Percentiles rank a stretch among this genome's conserved stretches.
phyloP scores from a whole-genome alignment of 345 rosid genomes.

The Hirschfeldia incana region DNA sequence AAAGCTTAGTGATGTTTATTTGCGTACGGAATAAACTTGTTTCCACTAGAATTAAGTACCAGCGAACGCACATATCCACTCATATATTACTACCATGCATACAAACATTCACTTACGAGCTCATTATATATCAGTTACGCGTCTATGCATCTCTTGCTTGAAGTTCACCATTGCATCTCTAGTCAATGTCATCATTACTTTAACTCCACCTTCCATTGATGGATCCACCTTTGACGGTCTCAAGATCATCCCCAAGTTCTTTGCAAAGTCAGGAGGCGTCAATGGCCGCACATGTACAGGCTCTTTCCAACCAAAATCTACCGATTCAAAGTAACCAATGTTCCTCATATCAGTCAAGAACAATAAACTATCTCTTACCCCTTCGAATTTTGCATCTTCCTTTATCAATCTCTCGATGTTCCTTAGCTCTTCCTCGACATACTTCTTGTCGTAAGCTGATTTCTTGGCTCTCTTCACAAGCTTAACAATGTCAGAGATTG shows the following conservation, averaged over 20 bases:
- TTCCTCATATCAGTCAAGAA: constrained; percentile 50
- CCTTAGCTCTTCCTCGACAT: constrained; percentile 23
- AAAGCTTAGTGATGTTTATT: neutral
- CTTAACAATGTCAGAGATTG: constrained; percentile 34
- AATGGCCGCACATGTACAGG: constrained; percentile 40
- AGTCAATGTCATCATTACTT: constrained; percentile 48
- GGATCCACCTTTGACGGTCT: constrained; percentile 41
- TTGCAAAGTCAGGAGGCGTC: constrained; percentile 36
- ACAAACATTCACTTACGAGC: neutral
- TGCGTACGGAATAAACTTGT: neutral
- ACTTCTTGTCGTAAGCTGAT: constrained; percentile 11
- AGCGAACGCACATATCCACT: too few species aligned
- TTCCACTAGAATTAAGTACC: neutral
- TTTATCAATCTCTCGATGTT: constrained; percentile 36
- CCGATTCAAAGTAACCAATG: constrained; percentile 35
- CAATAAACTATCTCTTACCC: constrained; percentile 35
- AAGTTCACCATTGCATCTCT: constrained; percentile 44
- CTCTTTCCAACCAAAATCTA: constrained; percentile 54
- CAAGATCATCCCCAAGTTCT: constrained; percentile 39
- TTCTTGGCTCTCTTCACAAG: constrained; percentile 34
- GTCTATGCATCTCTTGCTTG: constrained; percentile 30
- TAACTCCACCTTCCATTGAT: constrained; percentile 47
- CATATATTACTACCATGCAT: neutral
- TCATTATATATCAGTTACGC: neutral
- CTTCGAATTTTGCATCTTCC: constrained; percentile 26